Conservation (phyloP, 352 stramenopile genomes). For the Aphanomyces cochlioides region DNA sequence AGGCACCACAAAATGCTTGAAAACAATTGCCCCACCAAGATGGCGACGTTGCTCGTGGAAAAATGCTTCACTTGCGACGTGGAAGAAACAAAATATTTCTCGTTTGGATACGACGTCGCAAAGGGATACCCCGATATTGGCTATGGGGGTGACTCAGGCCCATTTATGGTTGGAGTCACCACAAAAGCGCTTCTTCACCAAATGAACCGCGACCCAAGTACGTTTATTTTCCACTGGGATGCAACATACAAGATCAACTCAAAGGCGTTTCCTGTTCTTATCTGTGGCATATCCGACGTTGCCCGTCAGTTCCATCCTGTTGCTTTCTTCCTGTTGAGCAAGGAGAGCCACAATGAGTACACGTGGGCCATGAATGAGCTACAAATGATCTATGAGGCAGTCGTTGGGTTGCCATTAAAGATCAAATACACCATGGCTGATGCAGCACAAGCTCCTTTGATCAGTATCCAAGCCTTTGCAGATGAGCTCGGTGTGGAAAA, state of each 20-base stretch:
- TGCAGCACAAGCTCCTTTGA: neutral
- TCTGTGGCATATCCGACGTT: conserved; percentile 12
- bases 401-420: neutral
- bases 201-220: neutral
- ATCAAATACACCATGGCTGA: neutral
- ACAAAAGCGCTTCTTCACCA: neutral
- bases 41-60: neutral
- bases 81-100: too few species aligned
- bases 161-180: conserved; percentile 8
- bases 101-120: neutral
- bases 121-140: neutral
- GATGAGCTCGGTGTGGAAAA: neutral
- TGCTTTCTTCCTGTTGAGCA: conserved; percentile 14
- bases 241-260: conserved; percentile 2
- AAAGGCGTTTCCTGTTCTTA: neutral
- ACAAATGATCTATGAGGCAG: neutral
- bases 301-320: conserved; percentile 14
- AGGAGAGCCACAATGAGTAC: conserved; percentile 1
- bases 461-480: neutral
- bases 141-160: neutral
- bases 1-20: conserved; percentile 1
- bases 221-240: conserved; percentile 13
- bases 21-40: neutral
- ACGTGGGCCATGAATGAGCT: neutral
- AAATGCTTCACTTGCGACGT: too few species aligned